A percentile compares a stretch with the other conserved stretches of the same genome.
Conservation (phyloP, 768 basidiomycete genomes). For the Strobilomyces dryophilus region DNA sequence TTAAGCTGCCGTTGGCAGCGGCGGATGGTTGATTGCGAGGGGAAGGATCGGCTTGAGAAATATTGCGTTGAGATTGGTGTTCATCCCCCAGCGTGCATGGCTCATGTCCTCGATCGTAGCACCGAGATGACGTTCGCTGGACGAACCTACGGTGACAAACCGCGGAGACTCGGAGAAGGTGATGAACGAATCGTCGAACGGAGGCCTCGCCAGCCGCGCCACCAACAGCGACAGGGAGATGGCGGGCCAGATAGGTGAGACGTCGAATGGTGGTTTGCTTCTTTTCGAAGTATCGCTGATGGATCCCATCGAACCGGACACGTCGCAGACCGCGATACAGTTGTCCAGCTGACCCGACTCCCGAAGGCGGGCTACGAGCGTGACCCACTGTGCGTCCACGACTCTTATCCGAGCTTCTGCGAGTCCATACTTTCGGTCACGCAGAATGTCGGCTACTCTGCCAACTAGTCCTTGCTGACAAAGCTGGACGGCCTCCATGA, state of each 20-base stretch:
- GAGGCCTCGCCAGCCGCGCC: too few relatives aligned
- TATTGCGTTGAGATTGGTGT: too few relatives aligned
- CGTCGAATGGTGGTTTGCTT: conserved; percentile 7
- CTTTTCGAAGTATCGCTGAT: conserved; percentile 1
- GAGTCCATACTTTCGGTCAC: too few relatives aligned
- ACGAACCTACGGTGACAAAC: too few relatives aligned
- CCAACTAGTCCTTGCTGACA: too few relatives aligned
- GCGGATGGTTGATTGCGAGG: neutral
- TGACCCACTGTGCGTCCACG: neutral
- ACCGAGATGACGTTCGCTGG: conserved; percentile 33
- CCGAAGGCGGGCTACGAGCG: conserved; percentile 48
- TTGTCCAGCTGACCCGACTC: conserved; percentile 56
- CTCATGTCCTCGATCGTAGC: conserved; percentile 2
- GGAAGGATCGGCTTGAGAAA: too few relatives aligned
- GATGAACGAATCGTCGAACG: too few relatives aligned
- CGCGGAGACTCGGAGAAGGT: conserved; percentile 1
- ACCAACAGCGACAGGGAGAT: conserved; percentile 47
- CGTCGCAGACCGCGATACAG: conserved; percentile 66
- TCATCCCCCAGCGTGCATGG: too few relatives aligned
- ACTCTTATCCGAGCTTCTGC: too few relatives aligned
- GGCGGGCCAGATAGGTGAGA: conserved; percentile 56
- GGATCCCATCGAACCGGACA: conserved; percentile 70
- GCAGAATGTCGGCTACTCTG: too few relatives aligned
- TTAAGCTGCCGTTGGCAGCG: too few relatives aligned
- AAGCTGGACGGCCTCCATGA: too few relatives aligned